A percentile compares a stretch with the other conserved stretches of the same genome.
Conservation (phyloP, 208 protist species). For the Vickermania ingenoplastis region DNA sequence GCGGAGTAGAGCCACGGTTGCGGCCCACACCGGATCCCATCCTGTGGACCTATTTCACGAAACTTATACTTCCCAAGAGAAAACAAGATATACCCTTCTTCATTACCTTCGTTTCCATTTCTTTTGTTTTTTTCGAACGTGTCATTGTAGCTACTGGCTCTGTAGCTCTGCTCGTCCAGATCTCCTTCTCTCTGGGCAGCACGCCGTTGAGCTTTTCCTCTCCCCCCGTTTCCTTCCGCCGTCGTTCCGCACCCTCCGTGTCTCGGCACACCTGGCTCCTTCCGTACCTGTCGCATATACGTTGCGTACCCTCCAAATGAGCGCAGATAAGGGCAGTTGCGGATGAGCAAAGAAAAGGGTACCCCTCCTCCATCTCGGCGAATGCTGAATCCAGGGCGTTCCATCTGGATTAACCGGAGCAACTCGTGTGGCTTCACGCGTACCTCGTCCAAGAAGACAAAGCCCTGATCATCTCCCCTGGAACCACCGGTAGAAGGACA, state of each 20-base stretch:
- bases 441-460: constrained; percentile 62
- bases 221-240: neutral
- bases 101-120: too few species aligned
- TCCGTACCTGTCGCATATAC: constrained; percentile 68
- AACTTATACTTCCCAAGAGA: constrained; percentile 78
- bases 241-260: neutral
- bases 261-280: constrained; percentile 6
- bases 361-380: constrained; percentile 50
- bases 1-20: constrained; percentile 66
- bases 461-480: constrained; percentile 24
- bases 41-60: constrained; percentile 58
- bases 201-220: neutral
- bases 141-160: too few species aligned
- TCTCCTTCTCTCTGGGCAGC: too few species aligned
- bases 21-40: constrained; percentile 72
- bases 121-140: too few species aligned
- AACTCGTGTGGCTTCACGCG: constrained; percentile 41
- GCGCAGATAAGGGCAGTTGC: constrained; percentile 68
- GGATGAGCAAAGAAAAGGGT: constrained; percentile 68
- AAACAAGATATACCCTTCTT: constrained; percentile 11
- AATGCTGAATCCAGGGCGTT: constrained; percentile 53
- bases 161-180: constrained; percentile 6
- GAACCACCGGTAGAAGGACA: constrained; percentile 2
- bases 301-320: constrained; percentile 48
- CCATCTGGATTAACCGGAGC: constrained; percentile 32